These are phyloP conservation scores for Pseudognaphalium luteoalbum DNA, from an alignment of 129 eudicot species.

Conservation along the genomic window DNA sequence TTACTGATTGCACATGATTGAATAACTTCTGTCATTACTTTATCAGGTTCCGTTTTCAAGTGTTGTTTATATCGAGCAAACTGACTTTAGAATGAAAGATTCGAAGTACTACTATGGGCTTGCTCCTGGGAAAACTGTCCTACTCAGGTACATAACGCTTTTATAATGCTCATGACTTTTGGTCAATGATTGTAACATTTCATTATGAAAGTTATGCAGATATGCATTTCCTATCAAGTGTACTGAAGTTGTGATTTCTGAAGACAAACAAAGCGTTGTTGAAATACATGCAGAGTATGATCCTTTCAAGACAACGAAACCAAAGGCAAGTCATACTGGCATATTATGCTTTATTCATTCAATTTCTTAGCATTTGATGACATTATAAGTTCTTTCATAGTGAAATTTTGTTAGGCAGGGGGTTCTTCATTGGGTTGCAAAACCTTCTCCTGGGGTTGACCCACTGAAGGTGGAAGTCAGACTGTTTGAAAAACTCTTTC, in stretches of 20 bases:
- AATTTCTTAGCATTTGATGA: not conserved
- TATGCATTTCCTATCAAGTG: slow-evolving; percentile 94
- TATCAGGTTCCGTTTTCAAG: slow-evolving; percentile 85
- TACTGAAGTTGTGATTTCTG: slow-evolving; percentile 81
- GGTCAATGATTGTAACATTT: not conserved
- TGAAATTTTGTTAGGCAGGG: slow-evolving; percentile 48
- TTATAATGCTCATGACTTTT: slow-evolving; percentile 3
- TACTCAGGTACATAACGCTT: slow-evolving; percentile 57
- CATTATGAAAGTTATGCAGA: slow-evolving; percentile 36
- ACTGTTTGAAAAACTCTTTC: slow-evolving; percentile 68
- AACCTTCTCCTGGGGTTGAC: slow-evolving; percentile 70
- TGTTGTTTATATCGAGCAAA: slow-evolving; percentile 68
- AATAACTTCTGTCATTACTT: not conserved
- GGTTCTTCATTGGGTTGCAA: slow-evolving; percentile 95
- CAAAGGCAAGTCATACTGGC: slow-evolving; percentile 59
- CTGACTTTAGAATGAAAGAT: slow-evolving; percentile 86
- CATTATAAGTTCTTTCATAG: not conserved
- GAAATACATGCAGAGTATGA: slow-evolving; percentile 91
- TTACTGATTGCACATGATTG: not conserved
- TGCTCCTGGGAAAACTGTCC: slow-evolving; percentile 92
- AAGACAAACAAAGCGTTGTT: slow-evolving; percentile 73
- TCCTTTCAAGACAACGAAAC: slow-evolving; percentile 76
- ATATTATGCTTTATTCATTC: not conserved
- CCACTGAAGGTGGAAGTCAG: slow-evolving; percentile 91
- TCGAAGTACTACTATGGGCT: slow-evolving; percentile 95